Evolutionary conservation across 306 rosid species (phyloP).

Genomic region (Begonia masoniana): DNA sequence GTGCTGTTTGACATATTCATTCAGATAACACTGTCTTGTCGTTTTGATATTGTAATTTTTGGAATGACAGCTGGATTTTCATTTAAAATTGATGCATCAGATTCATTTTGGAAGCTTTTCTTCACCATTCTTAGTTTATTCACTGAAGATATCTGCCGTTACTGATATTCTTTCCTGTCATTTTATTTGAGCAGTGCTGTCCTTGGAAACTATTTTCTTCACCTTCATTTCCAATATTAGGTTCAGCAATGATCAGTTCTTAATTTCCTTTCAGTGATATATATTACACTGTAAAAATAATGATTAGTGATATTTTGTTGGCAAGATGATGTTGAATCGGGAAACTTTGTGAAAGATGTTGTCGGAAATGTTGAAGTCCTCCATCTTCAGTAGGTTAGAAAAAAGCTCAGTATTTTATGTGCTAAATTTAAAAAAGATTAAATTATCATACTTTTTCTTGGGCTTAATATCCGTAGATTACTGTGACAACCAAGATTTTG

Average conservation of each 20-base stretch:
- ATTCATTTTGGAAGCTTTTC: conserved; percentile 58
- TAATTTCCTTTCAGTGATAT: too few species aligned
- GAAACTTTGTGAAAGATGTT: too few species aligned
- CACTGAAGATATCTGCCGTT: too few species aligned
- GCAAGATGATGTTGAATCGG: too few species aligned
- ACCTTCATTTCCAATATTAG: too few species aligned
- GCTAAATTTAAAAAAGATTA: too few species aligned
- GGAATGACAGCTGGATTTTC: conserved; percentile 41
- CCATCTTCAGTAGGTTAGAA: too few species aligned
- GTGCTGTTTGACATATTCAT: conserved; percentile 29
- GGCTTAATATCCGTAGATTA: conserved; percentile 54
- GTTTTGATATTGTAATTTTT: conserved; percentile 43
- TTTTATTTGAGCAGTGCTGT: neutral
- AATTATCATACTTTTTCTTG: conserved; percentile 18
- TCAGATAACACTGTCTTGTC: conserved; percentile 58
- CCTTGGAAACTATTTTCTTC: neutral
- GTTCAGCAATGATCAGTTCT: too few species aligned
- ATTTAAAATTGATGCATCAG: conserved; percentile 21
- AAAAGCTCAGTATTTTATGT: too few species aligned
- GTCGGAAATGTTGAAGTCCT: too few species aligned
- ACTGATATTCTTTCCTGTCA: neutral
- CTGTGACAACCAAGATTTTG: conserved; percentile 40
- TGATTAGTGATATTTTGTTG: too few species aligned
- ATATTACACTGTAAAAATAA: too few species aligned
- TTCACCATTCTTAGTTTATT: neutral